Percentiles rank a stretch among this genome's conserved stretches.
phyloP scores from a whole-genome alignment of 2,329 filamentous ascomycete genomes.

The Phyllosticta citriasiana region DNA sequence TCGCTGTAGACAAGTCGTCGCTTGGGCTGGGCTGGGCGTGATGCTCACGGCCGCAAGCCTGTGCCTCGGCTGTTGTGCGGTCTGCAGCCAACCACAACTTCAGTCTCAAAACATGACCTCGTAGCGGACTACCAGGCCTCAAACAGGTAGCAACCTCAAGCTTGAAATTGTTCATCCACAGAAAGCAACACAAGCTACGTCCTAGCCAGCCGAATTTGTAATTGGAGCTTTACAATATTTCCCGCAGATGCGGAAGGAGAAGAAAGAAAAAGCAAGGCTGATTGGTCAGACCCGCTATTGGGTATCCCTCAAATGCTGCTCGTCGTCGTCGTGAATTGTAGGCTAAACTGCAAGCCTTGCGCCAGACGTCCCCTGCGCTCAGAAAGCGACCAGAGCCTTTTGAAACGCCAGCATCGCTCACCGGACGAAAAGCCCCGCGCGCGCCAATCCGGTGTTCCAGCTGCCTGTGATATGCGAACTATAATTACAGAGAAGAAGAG shows the following conservation, averaged over 20 bases:
- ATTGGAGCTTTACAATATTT: background rate
- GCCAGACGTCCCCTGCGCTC: background rate
- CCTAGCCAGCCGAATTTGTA: background rate
- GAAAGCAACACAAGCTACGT: background rate
- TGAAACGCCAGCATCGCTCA: background rate
- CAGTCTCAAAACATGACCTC: background rate
- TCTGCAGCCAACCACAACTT: background rate
- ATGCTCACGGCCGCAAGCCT: background rate
- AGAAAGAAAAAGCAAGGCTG: background rate
- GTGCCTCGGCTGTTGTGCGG: conserved; percentile 3
- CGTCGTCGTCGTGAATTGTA: conserved; percentile 7
- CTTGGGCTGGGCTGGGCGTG: background rate
- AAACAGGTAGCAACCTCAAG: too few species aligned
- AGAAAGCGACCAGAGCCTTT: background rate
- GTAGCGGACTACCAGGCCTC: background rate
- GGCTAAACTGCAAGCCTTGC: background rate
- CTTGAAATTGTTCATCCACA: background rate
- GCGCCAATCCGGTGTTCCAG: background rate
- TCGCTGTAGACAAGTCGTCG: background rate
- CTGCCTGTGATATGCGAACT: background rate
- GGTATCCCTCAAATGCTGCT: conserved; percentile 6
- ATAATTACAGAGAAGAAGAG: background rate
- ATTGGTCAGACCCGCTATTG: conserved; percentile 3
- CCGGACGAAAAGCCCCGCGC: background rate
- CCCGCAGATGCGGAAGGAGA: background rate